These are phyloP conservation scores for Beauveria sp. DNA, from an alignment of 2,329 filamentous ascomycete species.

Conservation along the genomic window DNA sequence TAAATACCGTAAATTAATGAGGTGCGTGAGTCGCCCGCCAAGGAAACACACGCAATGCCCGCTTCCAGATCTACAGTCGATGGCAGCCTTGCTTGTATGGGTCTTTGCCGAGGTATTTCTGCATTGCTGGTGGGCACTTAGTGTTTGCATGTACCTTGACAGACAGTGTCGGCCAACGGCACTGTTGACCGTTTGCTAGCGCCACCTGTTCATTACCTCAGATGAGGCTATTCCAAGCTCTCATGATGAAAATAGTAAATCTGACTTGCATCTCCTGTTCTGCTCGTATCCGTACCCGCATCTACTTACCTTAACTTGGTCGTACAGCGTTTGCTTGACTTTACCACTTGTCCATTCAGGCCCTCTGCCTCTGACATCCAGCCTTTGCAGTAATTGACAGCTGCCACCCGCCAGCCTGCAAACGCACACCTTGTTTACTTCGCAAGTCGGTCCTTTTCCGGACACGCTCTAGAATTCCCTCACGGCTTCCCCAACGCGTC, in stretches of 20 bases:
- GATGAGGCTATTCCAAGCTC: neutral
- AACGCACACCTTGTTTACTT: conserved; percentile 2
- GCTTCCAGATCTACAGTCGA: neutral
- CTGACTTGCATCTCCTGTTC: neutral
- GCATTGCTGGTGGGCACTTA: neutral
- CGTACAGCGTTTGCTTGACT: neutral
- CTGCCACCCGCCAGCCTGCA: conserved; percentile 4
- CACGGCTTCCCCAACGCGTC: neutral
- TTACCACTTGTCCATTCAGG: neutral
- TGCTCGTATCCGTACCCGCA: neutral
- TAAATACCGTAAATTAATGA: too few relatives aligned
- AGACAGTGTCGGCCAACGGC: too few relatives aligned
- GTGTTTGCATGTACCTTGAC: too few relatives aligned
- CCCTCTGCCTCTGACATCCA: neutral
- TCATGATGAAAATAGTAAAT: too few relatives aligned
- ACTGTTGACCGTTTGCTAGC: neutral
- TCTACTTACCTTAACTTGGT: neutral
- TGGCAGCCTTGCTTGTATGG: neutral
- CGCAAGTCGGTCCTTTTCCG: neutral
- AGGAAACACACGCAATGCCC: too few relatives aligned
- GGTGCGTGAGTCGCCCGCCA: too few relatives aligned
- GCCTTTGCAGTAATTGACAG: neutral
- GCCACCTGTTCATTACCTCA: neutral
- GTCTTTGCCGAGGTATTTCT: neutral
- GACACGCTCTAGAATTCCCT: neutral